Evolutionary conservation across 176 grass and related monocot genomes (phyloP).

Genomic region (Carex cristatella): DNA sequence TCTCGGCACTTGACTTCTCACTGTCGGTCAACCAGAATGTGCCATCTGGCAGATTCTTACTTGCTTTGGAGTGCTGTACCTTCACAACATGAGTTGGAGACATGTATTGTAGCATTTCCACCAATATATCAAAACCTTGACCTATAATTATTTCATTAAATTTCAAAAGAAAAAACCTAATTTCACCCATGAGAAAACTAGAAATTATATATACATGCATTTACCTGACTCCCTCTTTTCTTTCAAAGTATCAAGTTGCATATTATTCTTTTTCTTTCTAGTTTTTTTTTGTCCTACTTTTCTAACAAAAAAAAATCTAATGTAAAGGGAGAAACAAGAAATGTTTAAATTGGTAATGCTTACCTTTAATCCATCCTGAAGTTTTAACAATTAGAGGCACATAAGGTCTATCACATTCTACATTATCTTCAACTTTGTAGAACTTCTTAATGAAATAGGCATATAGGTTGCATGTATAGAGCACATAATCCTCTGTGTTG

Average conservation of each 20-base stretch:
- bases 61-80: slow-evolving; percentile 20
- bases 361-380: slow-evolving; percentile 74
- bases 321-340: neutral
- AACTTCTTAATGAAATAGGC: slow-evolving; percentile 43
- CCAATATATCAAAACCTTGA: slow-evolving; percentile 44
- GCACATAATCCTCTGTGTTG: slow-evolving; percentile 41
- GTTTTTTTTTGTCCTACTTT: neutral
- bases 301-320: neutral
- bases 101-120: slow-evolving; percentile 36
- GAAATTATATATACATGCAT: neutral
- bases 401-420: slow-evolving; percentile 22
- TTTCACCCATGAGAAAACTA: neutral
- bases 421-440: slow-evolving; percentile 12
- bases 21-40: slow-evolving; percentile 42
- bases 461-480: slow-evolving; percentile 37
- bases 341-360: neutral
- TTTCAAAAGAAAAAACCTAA: neutral
- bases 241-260: neutral
- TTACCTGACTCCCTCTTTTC: too few species aligned
- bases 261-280: neutral
- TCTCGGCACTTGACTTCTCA: slow-evolving; percentile 27
- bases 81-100: slow-evolving; percentile 53
- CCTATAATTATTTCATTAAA: slow-evolving; percentile 23
- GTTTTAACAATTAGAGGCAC: slow-evolving; percentile 58
- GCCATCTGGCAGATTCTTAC: slow-evolving; percentile 63